Conservation (phyloP, 805 yeast species). For the Cyberlindnera euphorbiiphila region DNA sequence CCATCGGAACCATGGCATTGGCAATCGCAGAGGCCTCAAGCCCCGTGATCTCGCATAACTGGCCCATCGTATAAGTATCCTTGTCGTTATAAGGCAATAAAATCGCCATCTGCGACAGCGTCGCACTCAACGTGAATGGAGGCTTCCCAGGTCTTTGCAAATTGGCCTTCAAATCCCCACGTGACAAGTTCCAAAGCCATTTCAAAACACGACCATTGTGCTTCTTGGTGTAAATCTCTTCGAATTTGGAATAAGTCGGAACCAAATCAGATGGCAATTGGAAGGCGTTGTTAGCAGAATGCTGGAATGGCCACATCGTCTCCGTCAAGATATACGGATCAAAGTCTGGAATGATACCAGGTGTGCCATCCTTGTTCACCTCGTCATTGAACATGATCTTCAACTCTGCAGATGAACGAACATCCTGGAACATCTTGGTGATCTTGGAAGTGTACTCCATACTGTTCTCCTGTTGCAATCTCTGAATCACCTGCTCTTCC, state of each 20-base stretch:
- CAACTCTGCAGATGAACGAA: conserved; percentile 77
- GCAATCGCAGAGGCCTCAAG: conserved; percentile 62
- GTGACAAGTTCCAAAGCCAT: conserved; percentile 95
- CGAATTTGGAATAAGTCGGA: conserved; percentile 62
- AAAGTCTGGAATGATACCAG: conserved; percentile 44
- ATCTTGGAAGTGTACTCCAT: conserved; percentile 90
- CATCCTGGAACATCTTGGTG: conserved; percentile 94
- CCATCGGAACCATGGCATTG: conserved; percentile 74
- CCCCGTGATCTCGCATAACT: conserved; percentile 65
- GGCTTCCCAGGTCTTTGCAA: conserved; percentile 77
- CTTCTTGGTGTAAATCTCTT: conserved; percentile 62
- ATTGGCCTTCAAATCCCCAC: conserved; percentile 87
- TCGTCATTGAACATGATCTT: conserved; percentile 52
- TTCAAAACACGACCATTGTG: conserved; percentile 86
- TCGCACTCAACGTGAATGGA: conserved; percentile 75
- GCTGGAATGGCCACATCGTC: conserved; percentile 77
- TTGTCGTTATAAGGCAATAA: conserved; percentile 75
- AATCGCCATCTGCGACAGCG: conserved; percentile 84
- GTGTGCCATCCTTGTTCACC: conserved; percentile 33
- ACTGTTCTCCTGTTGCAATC: conserved; percentile 84
- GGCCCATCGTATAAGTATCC: conserved; percentile 54
- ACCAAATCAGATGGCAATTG: conserved; percentile 66
- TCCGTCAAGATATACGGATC: conserved; percentile 79
- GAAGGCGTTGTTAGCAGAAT: conserved; percentile 33
- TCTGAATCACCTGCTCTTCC: conserved; percentile 81